These are phyloP conservation scores for Triadica sebifera DNA, from an alignment of 345 rosid species.

Conservation along the genomic window DNA sequence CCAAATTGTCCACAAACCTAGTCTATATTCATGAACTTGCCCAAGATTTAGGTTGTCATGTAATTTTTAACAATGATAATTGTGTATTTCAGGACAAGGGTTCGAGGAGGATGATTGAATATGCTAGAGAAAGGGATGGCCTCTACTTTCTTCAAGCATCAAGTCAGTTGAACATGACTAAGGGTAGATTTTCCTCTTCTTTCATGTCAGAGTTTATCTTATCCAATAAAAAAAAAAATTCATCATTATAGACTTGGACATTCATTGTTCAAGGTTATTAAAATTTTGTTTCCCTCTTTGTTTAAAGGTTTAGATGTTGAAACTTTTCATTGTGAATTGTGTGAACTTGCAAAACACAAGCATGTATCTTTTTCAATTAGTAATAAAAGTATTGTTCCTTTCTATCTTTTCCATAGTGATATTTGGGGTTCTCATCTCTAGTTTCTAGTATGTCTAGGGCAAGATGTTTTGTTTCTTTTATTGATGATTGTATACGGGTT, in stretches of 20 bases:
- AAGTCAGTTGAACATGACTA: no score
- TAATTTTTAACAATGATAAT: not conserved
- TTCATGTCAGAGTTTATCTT: no score
- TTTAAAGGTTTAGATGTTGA: not conserved
- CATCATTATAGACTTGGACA: not conserved
- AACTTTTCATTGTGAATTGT: not conserved
- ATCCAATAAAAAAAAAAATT: no score
- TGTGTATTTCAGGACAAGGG: not conserved
- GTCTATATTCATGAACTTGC: not conserved
- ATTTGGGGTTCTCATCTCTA: not conserved
- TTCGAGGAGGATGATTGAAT: not conserved
- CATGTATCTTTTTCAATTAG: conserved; percentile 2
- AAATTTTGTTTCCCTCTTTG: not conserved
- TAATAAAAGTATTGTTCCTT: not conserved
- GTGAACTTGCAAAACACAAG: conserved; percentile 6
- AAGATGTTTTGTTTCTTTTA: not conserved
- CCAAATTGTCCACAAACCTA: not conserved
- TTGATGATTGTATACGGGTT: not conserved
- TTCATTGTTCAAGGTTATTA: not conserved
- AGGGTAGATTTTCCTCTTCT: no score
- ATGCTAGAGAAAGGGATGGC: not conserved
- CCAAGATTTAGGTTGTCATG: not conserved
- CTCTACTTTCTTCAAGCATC: not conserved
- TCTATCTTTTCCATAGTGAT: not conserved
- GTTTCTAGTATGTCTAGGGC: not conserved